Percentiles rank a stretch among this genome's conserved stretches.
Conservation (phyloP, 1,139 yeast species). For the Torulaspora pretoriensis region DNA sequence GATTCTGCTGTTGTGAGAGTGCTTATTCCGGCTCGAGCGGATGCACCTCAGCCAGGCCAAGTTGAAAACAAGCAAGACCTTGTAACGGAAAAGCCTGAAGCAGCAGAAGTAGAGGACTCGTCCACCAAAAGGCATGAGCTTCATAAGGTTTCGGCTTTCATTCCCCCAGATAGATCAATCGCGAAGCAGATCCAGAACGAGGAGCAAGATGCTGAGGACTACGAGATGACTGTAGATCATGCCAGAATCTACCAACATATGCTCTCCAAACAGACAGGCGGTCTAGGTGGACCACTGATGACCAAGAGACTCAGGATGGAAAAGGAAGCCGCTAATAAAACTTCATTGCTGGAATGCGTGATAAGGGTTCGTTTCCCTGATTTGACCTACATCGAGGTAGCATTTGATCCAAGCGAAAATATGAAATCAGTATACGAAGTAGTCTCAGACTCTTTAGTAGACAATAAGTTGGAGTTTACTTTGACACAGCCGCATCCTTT, state of each 20-base stretch:
- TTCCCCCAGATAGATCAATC: slow-evolving; percentile 18
- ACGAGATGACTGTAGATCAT: slow-evolving; percentile 50
- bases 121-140: slow-evolving; percentile 8
- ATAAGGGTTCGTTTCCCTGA: slow-evolving; percentile 55
- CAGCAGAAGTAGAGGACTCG: background rate
- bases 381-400: slow-evolving; percentile 46
- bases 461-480: slow-evolving; percentile 38
- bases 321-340: slow-evolving; percentile 18
- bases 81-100: slow-evolving; percentile 3
- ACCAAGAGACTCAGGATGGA: slow-evolving; percentile 37
- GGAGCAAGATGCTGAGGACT: slow-evolving; percentile 31
- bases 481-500: slow-evolving; percentile 48
- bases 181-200: slow-evolving; percentile 7
- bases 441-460: slow-evolving; percentile 29
- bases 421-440: slow-evolving; percentile 42
- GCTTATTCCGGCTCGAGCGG: slow-evolving; percentile 3
- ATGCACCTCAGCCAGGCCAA: background rate
- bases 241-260: slow-evolving; percentile 51
- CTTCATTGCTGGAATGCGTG: slow-evolving; percentile 31
- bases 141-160: slow-evolving; percentile 16
- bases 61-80: background rate
- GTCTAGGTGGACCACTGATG: slow-evolving; percentile 28
- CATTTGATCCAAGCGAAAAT: slow-evolving; percentile 40
- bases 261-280: slow-evolving; percentile 41
- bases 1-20: slow-evolving; percentile 21